phyloP scores from a whole-genome alignment of 768 basidiomycete genomes.

The Pulveroboletus sp. region DNA sequence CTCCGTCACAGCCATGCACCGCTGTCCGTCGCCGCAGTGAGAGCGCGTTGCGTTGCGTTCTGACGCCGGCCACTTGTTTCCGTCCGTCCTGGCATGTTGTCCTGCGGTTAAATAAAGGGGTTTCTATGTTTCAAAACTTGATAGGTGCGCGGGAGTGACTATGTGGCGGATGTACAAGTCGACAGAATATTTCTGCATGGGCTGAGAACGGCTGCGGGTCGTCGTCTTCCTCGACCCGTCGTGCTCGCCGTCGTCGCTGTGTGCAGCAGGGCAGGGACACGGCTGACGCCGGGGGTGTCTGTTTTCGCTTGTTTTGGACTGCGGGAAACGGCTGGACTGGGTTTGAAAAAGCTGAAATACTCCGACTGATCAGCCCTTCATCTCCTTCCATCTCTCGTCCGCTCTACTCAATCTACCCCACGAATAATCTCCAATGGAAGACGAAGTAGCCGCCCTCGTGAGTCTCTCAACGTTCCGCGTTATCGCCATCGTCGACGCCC shows the following conservation, averaged over 20 bases:
- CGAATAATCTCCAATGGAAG: slow-evolving; percentile 46
- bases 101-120: no score
- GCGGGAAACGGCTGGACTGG: slow-evolving; percentile 12
- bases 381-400: slow-evolving; percentile 17
- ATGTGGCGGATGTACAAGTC: no score
- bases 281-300: background rate
- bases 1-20: background rate
- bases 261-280: background rate
- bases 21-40: background rate
- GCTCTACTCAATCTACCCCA: slow-evolving; percentile 20
- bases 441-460: slow-evolving; percentile 58
- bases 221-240: no score
- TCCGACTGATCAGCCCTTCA: slow-evolving; percentile 22
- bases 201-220: background rate
- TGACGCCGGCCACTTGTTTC: no score
- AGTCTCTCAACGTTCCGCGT: slow-evolving; percentile 6
- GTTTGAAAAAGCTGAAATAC: slow-evolving; percentile 23
- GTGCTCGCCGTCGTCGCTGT: background rate
- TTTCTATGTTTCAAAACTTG: no score
- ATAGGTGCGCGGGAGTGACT: no score
- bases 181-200: background rate
- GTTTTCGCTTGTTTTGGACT: slow-evolving; percentile 21
- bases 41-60: background rate
- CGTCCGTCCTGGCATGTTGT: no score
- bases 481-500: background rate